Evolutionary conservation across 169 alveolate genomes (phyloP).

Genomic region (Theileria parva): DNA sequence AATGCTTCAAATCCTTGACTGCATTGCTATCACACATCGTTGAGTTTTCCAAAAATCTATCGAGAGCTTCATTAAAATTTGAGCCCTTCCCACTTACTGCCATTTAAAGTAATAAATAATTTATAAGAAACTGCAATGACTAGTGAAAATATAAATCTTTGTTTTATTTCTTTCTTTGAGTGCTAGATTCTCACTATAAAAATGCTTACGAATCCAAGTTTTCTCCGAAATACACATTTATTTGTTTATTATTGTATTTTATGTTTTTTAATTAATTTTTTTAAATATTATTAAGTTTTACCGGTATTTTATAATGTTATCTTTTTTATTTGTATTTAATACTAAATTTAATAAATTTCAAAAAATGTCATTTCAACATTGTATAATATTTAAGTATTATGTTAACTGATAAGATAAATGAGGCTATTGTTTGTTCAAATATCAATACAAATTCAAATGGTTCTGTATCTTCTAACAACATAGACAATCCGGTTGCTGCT

Average conservation of each 20-base stretch:
- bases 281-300: too few species aligned
- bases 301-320: neutral
- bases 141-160: neutral
- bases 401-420: neutral
- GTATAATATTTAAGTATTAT: neutral
- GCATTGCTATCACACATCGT: neutral
- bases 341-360: neutral
- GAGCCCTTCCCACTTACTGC: neutral
- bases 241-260: neutral
- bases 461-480: neutral
- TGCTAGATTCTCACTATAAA: neutral
- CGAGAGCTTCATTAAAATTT: constrained; percentile 13
- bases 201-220: neutral
- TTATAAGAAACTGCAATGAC: neutral
- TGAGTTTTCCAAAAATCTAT: neutral
- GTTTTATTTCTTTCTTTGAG: neutral
- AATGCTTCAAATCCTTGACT: neutral
- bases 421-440: neutral
- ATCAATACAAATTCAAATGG: neutral
- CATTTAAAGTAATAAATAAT: neutral
- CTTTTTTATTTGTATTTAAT: neutral
- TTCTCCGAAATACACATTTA: neutral
- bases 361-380: neutral
- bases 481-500: neutral
- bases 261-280: neutral